Evolutionary conservation across 228 moss, liverwort and hornwort genomes (phyloP), one percentile per base, ranked within the genome.

Genomic region (Sphagnum fallax): DNA sequence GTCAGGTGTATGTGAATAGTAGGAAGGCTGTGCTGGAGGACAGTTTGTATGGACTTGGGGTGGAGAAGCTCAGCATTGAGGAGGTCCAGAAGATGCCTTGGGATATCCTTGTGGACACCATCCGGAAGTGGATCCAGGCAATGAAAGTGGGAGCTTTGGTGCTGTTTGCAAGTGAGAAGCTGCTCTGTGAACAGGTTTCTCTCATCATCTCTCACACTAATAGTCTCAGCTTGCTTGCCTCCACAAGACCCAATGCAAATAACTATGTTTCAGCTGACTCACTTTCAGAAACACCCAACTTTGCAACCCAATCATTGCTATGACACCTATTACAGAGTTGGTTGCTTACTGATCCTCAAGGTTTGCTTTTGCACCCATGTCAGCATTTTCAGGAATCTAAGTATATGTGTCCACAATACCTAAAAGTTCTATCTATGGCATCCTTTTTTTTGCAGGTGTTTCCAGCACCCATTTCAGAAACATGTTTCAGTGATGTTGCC

Each of bases 81-180:
- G 93, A 93, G 73, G 91, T 97, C 51, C 97, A 93, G 81, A 91
- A 83, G 85, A 97, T 97, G 97, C 75, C 79, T 63, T 97, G 97
- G 97, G 97, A 93, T 69, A 76, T 75, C 52, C 84, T 91, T 81
- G 93, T 91, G 74, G 83, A 80, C 75, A 85, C 82, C 79, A 93
- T 97, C 68, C 88, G 87, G 87, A 97, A 93, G 76, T 97, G 97
- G 97, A 93, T 93, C 75, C 91, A 90, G 73, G 92, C 93, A 50
- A 93, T 97, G 90, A 97, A 88, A 51, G 90, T 93, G 53, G 89
- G 93, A 52, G 84, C 93, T 52, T 91, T 91, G 85, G 91, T 97
- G 67, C 74, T 97, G 52, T 97, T 97, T 71, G 72, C 90, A 47
- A 91, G 90, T 71, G 97, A 97, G 71, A 85, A 91, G 18, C 90